Evolutionary conservation across 1,139 yeast genomes (phyloP).

Genomic region (Blastobotrys buckinghamii): DNA sequence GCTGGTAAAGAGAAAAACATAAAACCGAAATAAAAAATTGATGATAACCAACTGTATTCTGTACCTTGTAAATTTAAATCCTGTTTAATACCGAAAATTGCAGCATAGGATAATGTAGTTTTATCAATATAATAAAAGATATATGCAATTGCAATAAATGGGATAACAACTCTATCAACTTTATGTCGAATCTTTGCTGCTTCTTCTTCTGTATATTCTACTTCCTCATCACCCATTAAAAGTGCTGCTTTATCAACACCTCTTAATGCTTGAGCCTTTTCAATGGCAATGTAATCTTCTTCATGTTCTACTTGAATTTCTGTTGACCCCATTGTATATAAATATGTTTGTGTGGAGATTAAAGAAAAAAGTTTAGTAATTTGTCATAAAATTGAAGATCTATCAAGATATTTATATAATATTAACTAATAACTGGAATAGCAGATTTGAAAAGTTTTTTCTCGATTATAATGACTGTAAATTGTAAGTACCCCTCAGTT

Average conservation of each 20-base stretch:
- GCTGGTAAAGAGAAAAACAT: slow-evolving; percentile 51
- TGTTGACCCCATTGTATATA: no score
- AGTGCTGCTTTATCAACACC: slow-evolving; percentile 7
- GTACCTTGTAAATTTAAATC: slow-evolving; percentile 35
- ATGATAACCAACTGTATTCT: slow-evolving; percentile 51
- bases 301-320: not conserved
- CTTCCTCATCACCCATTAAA: slow-evolving; percentile 9
- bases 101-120: slow-evolving; percentile 51
- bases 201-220: slow-evolving; percentile 19
- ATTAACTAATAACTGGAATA: no score
- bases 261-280: not conserved
- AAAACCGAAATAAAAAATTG: slow-evolving; percentile 53
- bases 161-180: slow-evolving; percentile 49
- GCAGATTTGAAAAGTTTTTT: no score
- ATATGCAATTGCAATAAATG: slow-evolving; percentile 50
- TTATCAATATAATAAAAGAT: slow-evolving; percentile 62
- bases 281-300: not conserved
- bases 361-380: no score
- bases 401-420: no score
- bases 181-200: slow-evolving; percentile 36
- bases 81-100: slow-evolving; percentile 51
- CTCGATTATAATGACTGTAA: no score
- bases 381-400: no score
- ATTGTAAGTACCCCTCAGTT: no score
- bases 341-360: no score